These are phyloP conservation scores for Mortierella sp. DNA, from an alignment of 371 early-diverging fungal species.

Conservation along the genomic window DNA sequence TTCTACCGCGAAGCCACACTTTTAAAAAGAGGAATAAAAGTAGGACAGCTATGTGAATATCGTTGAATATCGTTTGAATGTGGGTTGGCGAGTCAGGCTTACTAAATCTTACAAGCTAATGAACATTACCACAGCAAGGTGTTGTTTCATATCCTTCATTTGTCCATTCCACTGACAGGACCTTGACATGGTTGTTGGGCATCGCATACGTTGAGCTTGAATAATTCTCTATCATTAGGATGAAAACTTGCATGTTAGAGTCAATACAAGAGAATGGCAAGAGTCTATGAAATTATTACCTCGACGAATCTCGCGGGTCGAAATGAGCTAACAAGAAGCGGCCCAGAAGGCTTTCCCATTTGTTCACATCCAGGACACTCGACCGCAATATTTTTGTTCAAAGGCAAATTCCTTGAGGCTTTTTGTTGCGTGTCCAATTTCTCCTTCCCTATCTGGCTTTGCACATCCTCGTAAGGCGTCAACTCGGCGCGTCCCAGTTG, in stretches of 20 bases:
- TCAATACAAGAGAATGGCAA: background rate
- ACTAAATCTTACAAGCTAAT: background rate
- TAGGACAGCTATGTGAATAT: no score
- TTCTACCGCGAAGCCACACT: constrained; percentile 32
- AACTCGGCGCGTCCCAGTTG: background rate
- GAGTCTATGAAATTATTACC: constrained; percentile 4
- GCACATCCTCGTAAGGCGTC: no score
- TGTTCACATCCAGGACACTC: constrained; percentile 38
- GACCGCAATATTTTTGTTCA: background rate
- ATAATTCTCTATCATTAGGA: constrained; percentile 29
- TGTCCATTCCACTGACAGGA: constrained; percentile 46
- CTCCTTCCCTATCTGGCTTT: background rate
- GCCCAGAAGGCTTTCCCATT: background rate
- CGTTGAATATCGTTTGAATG: background rate
- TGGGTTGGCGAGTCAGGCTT: background rate
- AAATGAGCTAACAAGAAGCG: constrained; percentile 21
- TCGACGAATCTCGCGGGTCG: constrained; percentile 39
- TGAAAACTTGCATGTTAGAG: background rate
- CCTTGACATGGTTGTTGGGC: constrained; percentile 34
- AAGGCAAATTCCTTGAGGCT: background rate
- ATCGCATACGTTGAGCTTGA: constrained; percentile 28
- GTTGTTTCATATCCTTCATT: constrained; percentile 24
- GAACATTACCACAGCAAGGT: constrained; percentile 30
- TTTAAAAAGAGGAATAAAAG: background rate
- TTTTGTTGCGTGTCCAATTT: background rate